Conservation (phyloP, 352 stramenopile genomes). For the Peronospora belbahrii region DNA sequence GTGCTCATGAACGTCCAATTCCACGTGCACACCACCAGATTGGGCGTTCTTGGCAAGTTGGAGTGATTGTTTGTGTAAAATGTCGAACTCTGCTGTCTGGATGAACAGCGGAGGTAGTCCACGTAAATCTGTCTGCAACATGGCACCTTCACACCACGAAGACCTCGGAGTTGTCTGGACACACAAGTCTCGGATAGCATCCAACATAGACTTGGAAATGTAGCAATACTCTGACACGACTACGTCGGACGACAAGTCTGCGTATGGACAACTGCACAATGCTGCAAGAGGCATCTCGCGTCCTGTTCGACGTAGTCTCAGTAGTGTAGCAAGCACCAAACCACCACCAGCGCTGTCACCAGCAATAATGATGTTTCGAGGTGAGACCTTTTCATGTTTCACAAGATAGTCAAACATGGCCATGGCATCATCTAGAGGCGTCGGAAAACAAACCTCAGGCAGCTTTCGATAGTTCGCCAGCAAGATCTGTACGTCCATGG, state of each 20-base stretch:
- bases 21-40: slow-evolving; percentile 19
- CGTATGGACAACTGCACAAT: slow-evolving; percentile 42
- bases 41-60: slow-evolving; percentile 29
- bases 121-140: slow-evolving; percentile 34
- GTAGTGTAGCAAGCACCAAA: slow-evolving; percentile 34
- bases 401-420: slow-evolving; percentile 42
- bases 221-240: slow-evolving; percentile 37
- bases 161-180: slow-evolving; percentile 3
- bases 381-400: slow-evolving; percentile 14
- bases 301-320: slow-evolving; percentile 25
- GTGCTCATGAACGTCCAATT: slow-evolving; percentile 42
- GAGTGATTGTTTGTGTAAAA: slow-evolving; percentile 35
- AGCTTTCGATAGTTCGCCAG: slow-evolving; percentile 69
- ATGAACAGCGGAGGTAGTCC: slow-evolving; percentile 39
- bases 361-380: slow-evolving; percentile 31
- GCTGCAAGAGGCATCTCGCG: slow-evolving; percentile 26
- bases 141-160: slow-evolving; percentile 32
- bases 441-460: slow-evolving; percentile 33
- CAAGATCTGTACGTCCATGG: slow-evolving; percentile 36
- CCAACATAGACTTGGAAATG: slow-evolving; percentile 32
- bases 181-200: slow-evolving; percentile 32
- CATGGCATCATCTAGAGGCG: slow-evolving; percentile 40
- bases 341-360: slow-evolving; percentile 50
- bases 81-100: slow-evolving; percentile 39
- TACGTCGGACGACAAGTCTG: slow-evolving; percentile 30